These are phyloP conservation scores for Ophiostoma sp. DNA, from an alignment of 2,329 filamentous ascomycete species.

Conservation along the genomic window DNA sequence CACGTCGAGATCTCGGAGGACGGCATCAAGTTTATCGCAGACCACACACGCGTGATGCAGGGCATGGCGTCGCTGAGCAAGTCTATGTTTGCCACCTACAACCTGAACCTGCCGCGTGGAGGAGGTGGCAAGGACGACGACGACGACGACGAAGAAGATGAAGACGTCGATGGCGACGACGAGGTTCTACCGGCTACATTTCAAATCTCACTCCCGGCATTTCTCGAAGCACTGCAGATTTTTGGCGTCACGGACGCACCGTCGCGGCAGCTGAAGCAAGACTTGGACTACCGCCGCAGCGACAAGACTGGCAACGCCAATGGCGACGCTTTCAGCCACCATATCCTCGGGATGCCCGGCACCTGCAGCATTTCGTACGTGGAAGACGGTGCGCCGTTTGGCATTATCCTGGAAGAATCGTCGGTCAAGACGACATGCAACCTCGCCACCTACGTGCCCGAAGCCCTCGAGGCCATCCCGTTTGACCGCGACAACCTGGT, in stretches of 20 bases:
- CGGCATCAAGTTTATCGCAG: slow-evolving; percentile 80
- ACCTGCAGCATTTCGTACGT: slow-evolving; percentile 79
- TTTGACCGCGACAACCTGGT: slow-evolving; percentile 73
- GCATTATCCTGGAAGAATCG: slow-evolving; percentile 78
- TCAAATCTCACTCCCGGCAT: slow-evolving; percentile 76
- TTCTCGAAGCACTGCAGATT: slow-evolving; percentile 92
- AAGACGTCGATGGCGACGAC: slow-evolving; percentile 37
- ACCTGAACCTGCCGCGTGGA: slow-evolving; percentile 50
- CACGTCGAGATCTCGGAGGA: slow-evolving; percentile 72
- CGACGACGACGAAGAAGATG: slow-evolving; percentile 36
- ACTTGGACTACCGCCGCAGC: slow-evolving; percentile 57
- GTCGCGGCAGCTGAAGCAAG: slow-evolving; percentile 52
- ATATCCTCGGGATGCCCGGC: slow-evolving; percentile 75
- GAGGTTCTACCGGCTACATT: slow-evolving; percentile 55
- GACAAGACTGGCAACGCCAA: slow-evolving; percentile 39
- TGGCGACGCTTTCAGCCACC: slow-evolving; percentile 66
- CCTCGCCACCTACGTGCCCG: slow-evolving; percentile 78
- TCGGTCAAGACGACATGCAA: slow-evolving; percentile 86
- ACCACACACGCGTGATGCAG: slow-evolving; percentile 88
- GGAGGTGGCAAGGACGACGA: slow-evolving; percentile 27
- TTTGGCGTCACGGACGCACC: slow-evolving; percentile 76
- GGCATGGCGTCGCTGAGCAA: slow-evolving; percentile 84
- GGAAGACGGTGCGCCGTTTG: slow-evolving; percentile 69
- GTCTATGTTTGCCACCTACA: slow-evolving; percentile 80
- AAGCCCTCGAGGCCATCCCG: slow-evolving; percentile 73